phyloP scores from a whole-genome alignment of 352 stramenopile species.

The Globisporangium okanoganense region DNA sequence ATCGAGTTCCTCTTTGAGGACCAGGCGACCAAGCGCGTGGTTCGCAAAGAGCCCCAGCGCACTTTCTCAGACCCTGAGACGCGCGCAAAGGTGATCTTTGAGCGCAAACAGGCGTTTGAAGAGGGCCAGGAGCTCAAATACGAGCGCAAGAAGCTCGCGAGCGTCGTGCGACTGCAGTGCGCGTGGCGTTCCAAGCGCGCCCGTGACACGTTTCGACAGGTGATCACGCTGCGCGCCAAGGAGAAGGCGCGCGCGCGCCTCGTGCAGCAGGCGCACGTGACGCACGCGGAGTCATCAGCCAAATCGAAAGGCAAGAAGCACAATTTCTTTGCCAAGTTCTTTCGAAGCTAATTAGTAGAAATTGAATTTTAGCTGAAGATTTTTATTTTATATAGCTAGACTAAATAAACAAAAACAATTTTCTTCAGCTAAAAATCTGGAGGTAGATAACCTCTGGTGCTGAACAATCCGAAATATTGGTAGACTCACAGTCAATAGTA shows the following conservation, averaged over 20 bases:
- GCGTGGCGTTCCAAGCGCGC: slow-evolving; percentile 71
- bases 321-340: not conserved
- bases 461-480: too few relatives aligned
- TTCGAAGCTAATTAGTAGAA: not conserved
- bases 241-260: slow-evolving; percentile 53
- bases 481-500: too few relatives aligned
- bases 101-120: slow-evolving; percentile 36
- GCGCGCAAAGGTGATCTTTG: slow-evolving; percentile 33
- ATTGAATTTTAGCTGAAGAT: too few relatives aligned
- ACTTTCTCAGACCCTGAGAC: slow-evolving; percentile 24
- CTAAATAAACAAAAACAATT: too few relatives aligned
- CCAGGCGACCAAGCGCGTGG: slow-evolving; percentile 39
- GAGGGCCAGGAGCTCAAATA: slow-evolving; percentile 27
- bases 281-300: not conserved
- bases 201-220: slow-evolving; percentile 45
- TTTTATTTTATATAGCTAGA: too few relatives aligned
- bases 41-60: slow-evolving; percentile 24
- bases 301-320: not conserved
- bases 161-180: slow-evolving; percentile 67
- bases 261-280: slow-evolving; percentile 21
- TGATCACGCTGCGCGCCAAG: slow-evolving; percentile 57
- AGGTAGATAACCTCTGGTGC: too few relatives aligned
- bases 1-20: slow-evolving; percentile 61
- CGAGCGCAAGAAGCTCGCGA: slow-evolving; percentile 42
- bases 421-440: too few relatives aligned